Evolutionary conservation across 306 rosid genomes (phyloP).

Genomic region (Quillaja saponaria): DNA sequence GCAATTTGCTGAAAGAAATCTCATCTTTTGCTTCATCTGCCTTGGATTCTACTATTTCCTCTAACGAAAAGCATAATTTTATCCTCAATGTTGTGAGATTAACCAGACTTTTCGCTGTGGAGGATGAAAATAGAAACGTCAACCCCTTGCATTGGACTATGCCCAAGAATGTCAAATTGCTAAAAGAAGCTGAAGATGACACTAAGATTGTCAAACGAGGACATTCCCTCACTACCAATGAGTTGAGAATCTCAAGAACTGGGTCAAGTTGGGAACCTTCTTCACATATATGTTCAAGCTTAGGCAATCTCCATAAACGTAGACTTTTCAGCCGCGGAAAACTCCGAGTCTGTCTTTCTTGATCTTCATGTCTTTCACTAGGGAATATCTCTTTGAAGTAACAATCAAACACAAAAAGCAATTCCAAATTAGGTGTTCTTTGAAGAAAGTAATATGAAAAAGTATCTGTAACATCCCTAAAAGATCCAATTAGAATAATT

Average conservation of each 20-base stretch:
- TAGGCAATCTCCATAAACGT: not conserved
- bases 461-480: not conserved
- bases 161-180: not conserved
- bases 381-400: not conserved
- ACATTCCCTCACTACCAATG: not conserved
- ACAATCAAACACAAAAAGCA: not conserved
- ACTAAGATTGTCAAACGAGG: not conserved
- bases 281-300: conserved; percentile 1
- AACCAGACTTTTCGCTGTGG: not conserved
- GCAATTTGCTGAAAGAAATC: not conserved
- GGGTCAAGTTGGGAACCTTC: not conserved
- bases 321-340: not conserved
- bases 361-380: not conserved
- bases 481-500: not conserved
- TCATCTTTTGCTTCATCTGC: not conserved
- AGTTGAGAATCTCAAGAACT: not conserved
- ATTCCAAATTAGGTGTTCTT: not conserved
- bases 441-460: conserved; percentile 3
- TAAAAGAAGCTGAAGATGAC: not conserved
- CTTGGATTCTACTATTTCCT: not conserved
- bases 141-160: not conserved
- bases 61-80: not conserved
- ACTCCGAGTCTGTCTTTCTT: not conserved
- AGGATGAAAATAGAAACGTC: not conserved
- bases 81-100: not conserved